phyloP scores from a whole-genome alignment of 1,284 basidiomycete species.

The Calocybe gambosa region DNA sequence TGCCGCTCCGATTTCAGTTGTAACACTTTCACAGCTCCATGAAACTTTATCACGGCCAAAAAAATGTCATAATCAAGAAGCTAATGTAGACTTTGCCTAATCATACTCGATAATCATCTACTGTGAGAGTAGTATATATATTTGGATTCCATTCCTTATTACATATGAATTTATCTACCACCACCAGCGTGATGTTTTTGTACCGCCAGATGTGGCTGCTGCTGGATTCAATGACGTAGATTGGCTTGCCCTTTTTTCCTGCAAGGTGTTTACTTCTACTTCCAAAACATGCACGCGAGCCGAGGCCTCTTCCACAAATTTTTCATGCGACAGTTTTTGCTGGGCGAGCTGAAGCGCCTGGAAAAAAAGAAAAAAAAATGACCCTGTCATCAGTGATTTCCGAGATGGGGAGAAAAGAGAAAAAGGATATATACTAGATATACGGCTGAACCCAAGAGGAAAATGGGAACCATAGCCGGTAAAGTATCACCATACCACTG shows the following conservation, averaged over 20 bases:
- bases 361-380: neutral
- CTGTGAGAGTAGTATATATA: constrained; percentile 1
- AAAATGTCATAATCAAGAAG: constrained; percentile 49
- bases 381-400: no score
- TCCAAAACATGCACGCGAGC: constrained; percentile 50
- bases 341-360: constrained; percentile 63
- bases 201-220: neutral
- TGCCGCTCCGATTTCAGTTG: constrained; percentile 2
- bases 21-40: constrained; percentile 39
- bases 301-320: constrained; percentile 55
- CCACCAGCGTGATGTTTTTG: constrained; percentile 16
- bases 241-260: constrained; percentile 19
- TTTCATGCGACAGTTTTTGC: constrained; percentile 60
- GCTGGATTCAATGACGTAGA: neutral
- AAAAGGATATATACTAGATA: constrained; percentile 50
- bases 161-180: no score
- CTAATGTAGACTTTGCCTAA: constrained; percentile 15
- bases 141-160: no score
- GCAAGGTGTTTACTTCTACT: constrained; percentile 45
- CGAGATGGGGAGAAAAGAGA: constrained; percentile 3
- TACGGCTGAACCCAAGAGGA: constrained; percentile 68
- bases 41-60: constrained; percentile 68
- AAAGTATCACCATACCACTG: constrained; percentile 60
- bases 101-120: constrained; percentile 2
- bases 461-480: constrained; percentile 72